Percentiles rank a stretch among this genome's conserved stretches.
Evolutionary conservation across 108 stramenopile species (phyloP).

Genomic region (Schizochytrium sp.): DNA sequence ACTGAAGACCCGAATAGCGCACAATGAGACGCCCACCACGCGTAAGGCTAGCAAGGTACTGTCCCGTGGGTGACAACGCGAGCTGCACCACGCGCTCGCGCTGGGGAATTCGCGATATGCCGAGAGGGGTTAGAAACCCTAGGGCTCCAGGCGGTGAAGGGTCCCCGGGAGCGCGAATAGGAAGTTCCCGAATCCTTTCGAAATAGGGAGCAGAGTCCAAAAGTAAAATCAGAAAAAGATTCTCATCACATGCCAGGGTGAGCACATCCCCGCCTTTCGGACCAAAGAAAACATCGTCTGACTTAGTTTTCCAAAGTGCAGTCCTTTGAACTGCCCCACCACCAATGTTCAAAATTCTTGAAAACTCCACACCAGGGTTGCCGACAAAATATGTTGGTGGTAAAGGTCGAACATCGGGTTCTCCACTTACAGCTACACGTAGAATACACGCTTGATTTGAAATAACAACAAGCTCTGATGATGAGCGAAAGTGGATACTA

Average conservation of each 20-base stretch:
- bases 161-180: neutral
- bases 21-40: neutral
- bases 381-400: neutral
- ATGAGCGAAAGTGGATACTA: conserved; percentile 16
- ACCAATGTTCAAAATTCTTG: neutral
- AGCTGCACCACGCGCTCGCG: neutral
- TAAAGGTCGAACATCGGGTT: neutral
- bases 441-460: neutral
- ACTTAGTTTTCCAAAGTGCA: neutral
- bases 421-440: conserved; percentile 47
- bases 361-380: neutral
- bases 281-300: neutral
- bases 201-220: neutral
- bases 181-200: neutral
- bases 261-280: conserved; percentile 29
- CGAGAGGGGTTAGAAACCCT: neutral
- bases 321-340: conserved; percentile 11
- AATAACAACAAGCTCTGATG: conserved; percentile 27
- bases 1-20: neutral
- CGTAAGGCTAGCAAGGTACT: neutral
- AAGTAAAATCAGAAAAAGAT: conserved; percentile 28
- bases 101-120: neutral
- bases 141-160: neutral
- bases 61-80: neutral
- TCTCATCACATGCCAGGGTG: neutral